phyloP scores from a whole-genome alignment of 1,139 yeast species.

The Suhomyces yuchorum region DNA sequence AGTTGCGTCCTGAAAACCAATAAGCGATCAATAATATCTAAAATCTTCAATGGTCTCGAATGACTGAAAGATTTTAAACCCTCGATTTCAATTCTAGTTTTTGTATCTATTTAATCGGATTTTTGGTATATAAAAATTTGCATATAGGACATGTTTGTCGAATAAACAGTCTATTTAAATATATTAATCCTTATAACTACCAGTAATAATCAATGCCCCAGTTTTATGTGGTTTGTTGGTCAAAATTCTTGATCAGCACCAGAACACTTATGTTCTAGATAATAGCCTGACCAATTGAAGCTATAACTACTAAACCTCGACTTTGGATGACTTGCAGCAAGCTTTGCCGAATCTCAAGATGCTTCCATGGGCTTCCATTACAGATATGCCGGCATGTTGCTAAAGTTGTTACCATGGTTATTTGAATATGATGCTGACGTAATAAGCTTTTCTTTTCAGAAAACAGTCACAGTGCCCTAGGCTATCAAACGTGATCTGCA shows the following conservation, averaged over 20 bases:
- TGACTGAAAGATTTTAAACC: conserved; percentile 27
- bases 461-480: conserved; percentile 13
- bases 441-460: neutral
- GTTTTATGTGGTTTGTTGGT: too few species aligned
- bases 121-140: conserved; percentile 21
- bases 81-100: conserved; percentile 28
- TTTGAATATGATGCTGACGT: neutral
- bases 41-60: conserved; percentile 33
- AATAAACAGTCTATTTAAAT: conserved; percentile 35
- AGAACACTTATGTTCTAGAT: neutral
- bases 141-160: conserved; percentile 45
- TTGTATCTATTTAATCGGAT: conserved; percentile 21
- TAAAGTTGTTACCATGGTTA: neutral
- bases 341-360: too few species aligned
- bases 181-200: too few species aligned
- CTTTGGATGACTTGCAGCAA: too few species aligned
- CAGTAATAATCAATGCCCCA: too few species aligned
- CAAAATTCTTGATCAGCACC: neutral
- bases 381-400: too few species aligned
- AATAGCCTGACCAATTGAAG: too few species aligned
- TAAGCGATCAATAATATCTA: conserved; percentile 35
- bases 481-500: conserved; percentile 2
- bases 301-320: too few species aligned
- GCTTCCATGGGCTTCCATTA: neutral
- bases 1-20: conserved; percentile 98